These are phyloP conservation scores for Schizophyllum amplum DNA, from an alignment of 1,284 basidiomycete genomes.

Conservation along the genomic window DNA sequence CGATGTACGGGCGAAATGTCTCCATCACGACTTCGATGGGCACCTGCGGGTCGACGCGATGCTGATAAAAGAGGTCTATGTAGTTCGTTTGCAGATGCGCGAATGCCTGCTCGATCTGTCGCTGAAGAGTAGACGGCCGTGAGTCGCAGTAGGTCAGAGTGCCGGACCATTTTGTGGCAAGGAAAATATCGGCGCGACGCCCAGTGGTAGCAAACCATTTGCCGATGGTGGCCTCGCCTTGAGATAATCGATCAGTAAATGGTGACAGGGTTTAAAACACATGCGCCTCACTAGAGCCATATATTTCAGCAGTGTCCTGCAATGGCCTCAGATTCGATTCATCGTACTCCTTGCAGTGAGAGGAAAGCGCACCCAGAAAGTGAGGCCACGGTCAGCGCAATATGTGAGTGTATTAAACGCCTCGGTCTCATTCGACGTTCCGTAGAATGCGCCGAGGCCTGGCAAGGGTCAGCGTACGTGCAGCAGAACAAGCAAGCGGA, in stretches of 20 bases:
- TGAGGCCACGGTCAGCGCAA: constrained; percentile 13
- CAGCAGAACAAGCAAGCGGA: background rate
- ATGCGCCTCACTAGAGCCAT: constrained; percentile 8
- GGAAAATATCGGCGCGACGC: constrained; percentile 21
- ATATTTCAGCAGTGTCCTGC: constrained; percentile 11
- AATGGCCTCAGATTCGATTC: background rate
- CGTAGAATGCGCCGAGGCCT: constrained; percentile 4
- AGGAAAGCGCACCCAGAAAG: constrained; percentile 9
- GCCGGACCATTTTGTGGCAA: constrained; percentile 28
- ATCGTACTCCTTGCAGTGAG: background rate
- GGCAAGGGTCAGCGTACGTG: background rate
- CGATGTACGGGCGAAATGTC: constrained; percentile 27
- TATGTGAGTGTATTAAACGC: constrained; percentile 10
- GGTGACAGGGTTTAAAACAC: background rate
- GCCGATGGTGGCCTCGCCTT: constrained; percentile 18
- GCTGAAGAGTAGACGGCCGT: constrained; percentile 18
- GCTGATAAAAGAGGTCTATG: constrained; percentile 31
- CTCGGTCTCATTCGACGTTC: constrained; percentile 5
- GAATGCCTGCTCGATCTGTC: constrained; percentile 18
- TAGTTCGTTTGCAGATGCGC: constrained; percentile 21
- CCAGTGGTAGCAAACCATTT: constrained; percentile 21
- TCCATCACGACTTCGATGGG: constrained; percentile 35
- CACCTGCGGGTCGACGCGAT: constrained; percentile 27
- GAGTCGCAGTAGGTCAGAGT: constrained; percentile 17
- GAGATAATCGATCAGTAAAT: background rate